These are phyloP conservation scores for Sporothrix luriei DNA, from an alignment of 2,329 filamentous ascomycete species.

Conservation along the genomic window DNA sequence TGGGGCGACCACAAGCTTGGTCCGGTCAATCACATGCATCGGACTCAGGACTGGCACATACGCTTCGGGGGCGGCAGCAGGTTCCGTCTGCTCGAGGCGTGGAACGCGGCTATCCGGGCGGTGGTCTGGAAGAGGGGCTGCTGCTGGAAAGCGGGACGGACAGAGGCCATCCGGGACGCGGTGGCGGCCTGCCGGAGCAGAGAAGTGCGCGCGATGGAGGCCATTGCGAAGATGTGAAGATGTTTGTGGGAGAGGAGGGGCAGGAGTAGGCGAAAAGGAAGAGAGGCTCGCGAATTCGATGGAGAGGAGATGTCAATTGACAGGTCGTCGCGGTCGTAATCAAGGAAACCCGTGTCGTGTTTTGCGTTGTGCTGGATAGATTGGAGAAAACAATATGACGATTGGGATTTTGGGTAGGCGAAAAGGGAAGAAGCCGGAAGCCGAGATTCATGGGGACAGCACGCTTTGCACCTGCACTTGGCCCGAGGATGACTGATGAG, in stretches of 20 bases:
- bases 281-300: conserved; percentile 6
- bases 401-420: conserved; percentile 15
- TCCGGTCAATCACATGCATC: background rate
- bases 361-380: too few species aligned
- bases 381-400: conserved; percentile 21
- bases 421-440: conserved; percentile 34
- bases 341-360: conserved; percentile 14
- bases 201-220: conserved; percentile 58
- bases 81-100: conserved; percentile 73
- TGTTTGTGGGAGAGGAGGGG: background rate
- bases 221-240: conserved; percentile 49
- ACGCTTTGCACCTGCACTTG: conserved; percentile 21
- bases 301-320: conserved; percentile 36
- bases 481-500: conserved; percentile 38
- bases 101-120: conserved; percentile 75
- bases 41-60: conserved; percentile 51
- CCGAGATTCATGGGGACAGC: conserved; percentile 26
- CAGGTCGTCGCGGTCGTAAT: conserved; percentile 6
- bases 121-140: conserved; percentile 43
- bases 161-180: conserved; percentile 38
- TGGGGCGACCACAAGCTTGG: background rate
- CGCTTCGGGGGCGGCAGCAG: conserved; percentile 85
- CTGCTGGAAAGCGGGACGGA: conserved; percentile 40
- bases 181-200: conserved; percentile 57
- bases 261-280: background rate